Percentiles rank a stretch among this genome's conserved stretches.
Evolutionary conservation across 208 protist genomes (phyloP).

Genomic region (Acanthamoeba lenticulata): DNA sequence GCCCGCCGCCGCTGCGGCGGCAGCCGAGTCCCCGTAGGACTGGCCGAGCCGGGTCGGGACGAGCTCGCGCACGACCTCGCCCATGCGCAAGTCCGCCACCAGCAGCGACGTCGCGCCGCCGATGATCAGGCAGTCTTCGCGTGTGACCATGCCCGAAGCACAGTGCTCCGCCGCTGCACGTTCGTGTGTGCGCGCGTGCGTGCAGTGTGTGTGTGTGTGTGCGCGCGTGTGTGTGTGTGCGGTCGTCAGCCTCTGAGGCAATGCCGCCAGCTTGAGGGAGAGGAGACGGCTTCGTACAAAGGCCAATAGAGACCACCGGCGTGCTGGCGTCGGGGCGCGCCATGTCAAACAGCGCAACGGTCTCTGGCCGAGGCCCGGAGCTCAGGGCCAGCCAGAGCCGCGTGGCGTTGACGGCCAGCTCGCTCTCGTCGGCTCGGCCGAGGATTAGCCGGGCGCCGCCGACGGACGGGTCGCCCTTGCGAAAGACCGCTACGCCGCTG

Average conservation of each 20-base stretch:
- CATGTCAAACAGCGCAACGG: not conserved
- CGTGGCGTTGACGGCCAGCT: not conserved
- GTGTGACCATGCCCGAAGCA: not conserved
- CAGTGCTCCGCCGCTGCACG: not conserved
- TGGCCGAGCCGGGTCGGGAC: not conserved
- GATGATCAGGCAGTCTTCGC: not conserved
- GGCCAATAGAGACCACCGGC: not conserved
- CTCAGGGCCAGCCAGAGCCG: not conserved
- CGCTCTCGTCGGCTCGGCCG: not conserved
- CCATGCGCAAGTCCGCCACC: not conserved
- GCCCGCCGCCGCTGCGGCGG: too few species aligned
- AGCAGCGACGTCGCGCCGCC: not conserved
- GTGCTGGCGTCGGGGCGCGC: too few species aligned
- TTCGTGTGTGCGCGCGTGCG: too few species aligned
- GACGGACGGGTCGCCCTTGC: not conserved
- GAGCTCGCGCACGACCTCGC: not conserved
- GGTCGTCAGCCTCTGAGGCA: not conserved
- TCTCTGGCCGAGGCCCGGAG: not conserved
- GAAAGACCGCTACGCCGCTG: not conserved
- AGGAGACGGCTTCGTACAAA: not conserved
- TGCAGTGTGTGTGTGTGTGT: too few species aligned
- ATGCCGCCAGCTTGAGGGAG: not conserved
- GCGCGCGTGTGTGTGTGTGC: too few species aligned
- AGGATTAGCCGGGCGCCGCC: not conserved
- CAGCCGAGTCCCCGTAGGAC: too few species aligned